These are phyloP conservation scores for Rhodotorula mucilaginosa DNA, from an alignment of 1,284 basidiomycete genomes.

Conservation along the genomic window DNA sequence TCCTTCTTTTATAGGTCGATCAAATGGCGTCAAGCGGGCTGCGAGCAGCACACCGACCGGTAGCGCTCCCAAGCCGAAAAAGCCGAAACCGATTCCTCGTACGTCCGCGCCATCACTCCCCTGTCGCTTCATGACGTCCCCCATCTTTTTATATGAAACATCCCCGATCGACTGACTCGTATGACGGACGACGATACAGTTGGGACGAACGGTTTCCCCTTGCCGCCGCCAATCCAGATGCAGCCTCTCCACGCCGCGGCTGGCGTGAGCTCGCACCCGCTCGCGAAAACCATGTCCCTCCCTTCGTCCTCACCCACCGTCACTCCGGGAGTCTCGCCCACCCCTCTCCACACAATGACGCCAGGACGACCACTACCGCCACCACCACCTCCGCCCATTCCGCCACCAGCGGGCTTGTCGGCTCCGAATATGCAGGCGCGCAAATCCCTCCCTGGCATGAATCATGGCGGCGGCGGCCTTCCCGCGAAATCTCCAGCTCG, in stretches of 20 bases:
- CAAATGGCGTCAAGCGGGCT: constrained; percentile 23
- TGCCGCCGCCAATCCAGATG: neutral
- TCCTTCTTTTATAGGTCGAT: neutral
- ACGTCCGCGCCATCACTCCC: too few species aligned
- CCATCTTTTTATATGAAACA: too few species aligned
- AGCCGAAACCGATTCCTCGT: constrained; percentile 27
- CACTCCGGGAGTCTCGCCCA: neutral
- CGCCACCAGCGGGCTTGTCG: neutral
- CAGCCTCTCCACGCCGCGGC: constrained; percentile 15
- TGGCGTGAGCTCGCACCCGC: constrained; percentile 25
- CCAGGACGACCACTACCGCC: constrained; percentile 2
- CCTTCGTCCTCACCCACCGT: constrained; percentile 23
- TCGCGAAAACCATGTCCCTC: constrained; percentile 35
- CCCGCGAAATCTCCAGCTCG: neutral
- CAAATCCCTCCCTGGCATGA: constrained; percentile 10
- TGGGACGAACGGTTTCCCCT: neutral
- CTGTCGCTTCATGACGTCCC: too few species aligned
- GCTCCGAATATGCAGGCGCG: constrained; percentile 7
- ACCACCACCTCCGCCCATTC: neutral
- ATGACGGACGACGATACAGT: too few species aligned
- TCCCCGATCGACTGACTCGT: too few species aligned
- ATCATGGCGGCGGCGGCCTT: too few species aligned
- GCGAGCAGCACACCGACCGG: constrained; percentile 4
- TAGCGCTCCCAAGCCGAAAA: constrained; percentile 25
- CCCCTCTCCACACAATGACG: neutral